A percentile compares a stretch with the other conserved stretches of the same genome.
Evolutionary conservation across 345 rosid genomes (phyloP).

Genomic region (Linum lewisii): DNA sequence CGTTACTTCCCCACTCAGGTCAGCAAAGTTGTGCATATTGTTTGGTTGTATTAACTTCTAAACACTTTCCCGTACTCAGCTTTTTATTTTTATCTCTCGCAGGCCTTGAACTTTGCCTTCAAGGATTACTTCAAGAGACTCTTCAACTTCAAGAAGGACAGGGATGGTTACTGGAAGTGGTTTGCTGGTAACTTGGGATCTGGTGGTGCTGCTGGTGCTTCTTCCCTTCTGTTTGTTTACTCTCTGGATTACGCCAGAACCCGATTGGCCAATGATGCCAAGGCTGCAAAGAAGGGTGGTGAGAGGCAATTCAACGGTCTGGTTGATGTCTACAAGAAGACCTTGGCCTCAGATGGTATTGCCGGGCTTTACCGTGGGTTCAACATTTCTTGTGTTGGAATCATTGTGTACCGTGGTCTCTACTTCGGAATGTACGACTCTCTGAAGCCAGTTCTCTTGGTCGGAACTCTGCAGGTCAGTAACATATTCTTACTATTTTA

Average conservation of each 20-base stretch:
- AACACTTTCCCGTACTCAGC: slow-evolving; percentile 1
- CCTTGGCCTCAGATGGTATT: slow-evolving; percentile 19
- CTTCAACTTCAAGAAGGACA: slow-evolving; percentile 35
- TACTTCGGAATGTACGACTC: slow-evolving; percentile 28
- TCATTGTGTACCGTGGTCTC: slow-evolving; percentile 25
- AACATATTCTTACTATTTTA: not conserved
- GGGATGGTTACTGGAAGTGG: slow-evolving; percentile 10
- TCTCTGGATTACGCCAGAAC: slow-evolving; percentile 1
- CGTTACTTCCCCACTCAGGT: slow-evolving; percentile 33
- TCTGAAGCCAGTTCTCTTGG: slow-evolving; percentile 22
- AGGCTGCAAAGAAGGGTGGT: slow-evolving; percentile 25
- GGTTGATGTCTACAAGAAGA: slow-evolving; percentile 24
- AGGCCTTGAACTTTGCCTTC: slow-evolving; percentile 35
- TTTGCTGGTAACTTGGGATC: slow-evolving; percentile 5
- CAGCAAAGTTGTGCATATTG: not conserved
- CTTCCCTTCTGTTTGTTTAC: slow-evolving; percentile 5
- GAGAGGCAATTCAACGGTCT: slow-evolving; percentile 24
- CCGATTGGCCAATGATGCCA: slow-evolving; percentile 20
- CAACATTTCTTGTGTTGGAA: slow-evolving; percentile 26
- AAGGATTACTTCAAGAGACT: slow-evolving; percentile 35
- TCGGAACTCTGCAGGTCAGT: slow-evolving; percentile 19
- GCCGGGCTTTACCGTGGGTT: slow-evolving; percentile 28
- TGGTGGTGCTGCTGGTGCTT: slow-evolving; percentile 4
- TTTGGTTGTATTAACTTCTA: not conserved
- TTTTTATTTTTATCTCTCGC: not conserved